Evolutionary conservation across 495 filamentous ascomycete species (phyloP).

Genomic region (Penicillium waksmanii): DNA sequence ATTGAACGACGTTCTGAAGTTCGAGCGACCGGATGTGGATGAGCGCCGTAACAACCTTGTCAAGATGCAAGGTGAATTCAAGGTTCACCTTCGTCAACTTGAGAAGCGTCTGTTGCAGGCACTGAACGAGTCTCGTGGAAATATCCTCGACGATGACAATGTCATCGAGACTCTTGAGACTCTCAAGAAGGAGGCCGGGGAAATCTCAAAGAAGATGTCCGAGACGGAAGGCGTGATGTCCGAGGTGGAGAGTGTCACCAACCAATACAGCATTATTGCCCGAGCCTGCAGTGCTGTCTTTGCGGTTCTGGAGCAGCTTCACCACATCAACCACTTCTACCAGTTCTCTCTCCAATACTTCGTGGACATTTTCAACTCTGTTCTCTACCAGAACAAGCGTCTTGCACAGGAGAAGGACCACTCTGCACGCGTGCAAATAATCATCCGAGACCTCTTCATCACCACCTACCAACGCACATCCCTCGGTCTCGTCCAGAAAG

Average conservation of each 20-base stretch:
- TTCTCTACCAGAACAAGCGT: constrained; percentile 79
- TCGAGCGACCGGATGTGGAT: constrained; percentile 97
- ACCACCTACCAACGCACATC: constrained; percentile 93
- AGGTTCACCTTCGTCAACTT: constrained; percentile 91
- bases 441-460: constrained; percentile 85
- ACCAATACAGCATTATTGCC: constrained; percentile 90
- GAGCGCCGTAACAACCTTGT: constrained; percentile 93
- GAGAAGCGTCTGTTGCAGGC: constrained; percentile 94
- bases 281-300: constrained; percentile 95
- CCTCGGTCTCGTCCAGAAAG: constrained; percentile 89
- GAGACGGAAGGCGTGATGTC: constrained; percentile 98
- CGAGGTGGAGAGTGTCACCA: constrained; percentile 93
- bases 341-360: constrained; percentile 99
- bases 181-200: constrained; percentile 93
- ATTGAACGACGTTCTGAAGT: constrained; percentile 93
- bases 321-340: constrained; percentile 99
- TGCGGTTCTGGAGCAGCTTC: constrained; percentile 93
- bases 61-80: constrained; percentile 98
- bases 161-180: constrained; percentile 98
- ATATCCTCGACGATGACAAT: constrained; percentile 97
- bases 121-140: constrained; percentile 94
- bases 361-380: constrained; percentile 92
- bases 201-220: constrained; percentile 93
- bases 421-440: constrained; percentile 77
- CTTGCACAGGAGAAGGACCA: constrained; percentile 74